phyloP scores from a whole-genome alignment of 2,329 filamentous ascomycete genomes.

The Neonectria punicea region DNA sequence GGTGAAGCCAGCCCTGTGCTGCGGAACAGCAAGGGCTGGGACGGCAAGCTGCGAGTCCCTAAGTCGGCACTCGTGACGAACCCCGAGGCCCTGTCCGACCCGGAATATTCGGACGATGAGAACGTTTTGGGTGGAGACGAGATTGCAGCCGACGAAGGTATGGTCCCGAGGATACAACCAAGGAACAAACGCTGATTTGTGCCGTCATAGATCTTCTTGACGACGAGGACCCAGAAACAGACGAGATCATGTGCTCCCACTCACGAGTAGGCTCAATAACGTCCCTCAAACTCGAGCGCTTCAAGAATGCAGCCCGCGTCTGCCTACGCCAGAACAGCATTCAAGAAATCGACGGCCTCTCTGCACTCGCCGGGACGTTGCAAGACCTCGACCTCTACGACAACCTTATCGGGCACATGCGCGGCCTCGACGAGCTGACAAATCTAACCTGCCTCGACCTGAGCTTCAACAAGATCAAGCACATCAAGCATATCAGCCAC shows the following conservation, averaged over 20 bases:
- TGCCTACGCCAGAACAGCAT: constrained; percentile 96
- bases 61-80: constrained; percentile 72
- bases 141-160: constrained; percentile 85
- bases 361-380: constrained; percentile 71
- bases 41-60: constrained; percentile 82
- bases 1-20: constrained; percentile 59
- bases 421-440: constrained; percentile 80
- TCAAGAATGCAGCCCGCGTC: constrained; percentile 78
- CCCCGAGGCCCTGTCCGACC: constrained; percentile 84
- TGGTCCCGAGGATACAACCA: neutral
- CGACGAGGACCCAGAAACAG: constrained; percentile 67
- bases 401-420: constrained; percentile 90
- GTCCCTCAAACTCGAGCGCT: constrained; percentile 83
- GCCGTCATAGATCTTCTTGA: constrained; percentile 65
- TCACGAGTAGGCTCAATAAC: constrained; percentile 83
- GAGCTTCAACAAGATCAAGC: constrained; percentile 99
- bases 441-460: constrained; percentile 85
- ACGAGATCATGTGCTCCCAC: constrained; percentile 93
- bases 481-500: constrained; percentile 89
- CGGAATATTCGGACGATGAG: constrained; percentile 82
- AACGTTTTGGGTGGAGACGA: constrained; percentile 76
- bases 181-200: neutral
- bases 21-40: constrained; percentile 78
- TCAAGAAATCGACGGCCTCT: constrained; percentile 79
- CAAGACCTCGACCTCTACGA: constrained; percentile 95